Base-by-base conservation (phyloP, 164 flowering plant species). In the Piper longum region DNA sequence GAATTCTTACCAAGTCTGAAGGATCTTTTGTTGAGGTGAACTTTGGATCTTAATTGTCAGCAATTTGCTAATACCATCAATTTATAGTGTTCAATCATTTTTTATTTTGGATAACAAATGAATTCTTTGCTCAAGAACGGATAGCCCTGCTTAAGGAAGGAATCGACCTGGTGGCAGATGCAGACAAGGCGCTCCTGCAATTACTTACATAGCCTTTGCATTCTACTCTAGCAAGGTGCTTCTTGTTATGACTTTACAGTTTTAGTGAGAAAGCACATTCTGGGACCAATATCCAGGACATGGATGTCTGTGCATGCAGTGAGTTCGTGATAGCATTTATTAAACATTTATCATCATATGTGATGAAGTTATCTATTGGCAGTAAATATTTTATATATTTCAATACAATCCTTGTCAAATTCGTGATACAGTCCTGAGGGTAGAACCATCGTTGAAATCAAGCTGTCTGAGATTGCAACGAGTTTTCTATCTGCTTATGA, bases 201-300 rank as follows among this genome's bases (percentile, higher is more conserved):
- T 79, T 93, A 70, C 85, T 93, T 18, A 84, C 97, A 14, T 90
- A 88, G 74, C 99, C 99, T 45, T 61, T 93, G 56, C 67, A 65
- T 63, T 74, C 73, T 54, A 88, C 92, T 57, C 71, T 93, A 64
- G 71, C 74, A 18, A 90, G 98, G 98, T 56, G 59, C 59, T 26
- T 4, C 26, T 59, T 9, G 39, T 59, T 19, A 19, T 19, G 41
- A 18, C 12, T 26, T 39, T 3, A 12, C 13, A 40, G 8, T 12
- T 16, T 12, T 48, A 48, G 11, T 48, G 16, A 58, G 55, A n/a
- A n/a, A n/a, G n/a, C n/a, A n/a, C n/a, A n/a, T n/a, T n/a, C n/a
- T n/a, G n/a, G n/a, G n/a, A 17, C 12, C 17, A 3, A 1, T 14
- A 16, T 40, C 3, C 13, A 5, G 43, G 41, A 18, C 0, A 19